A percentile compares a stretch with the other conserved stretches of the same genome.
These are phyloP conservation scores for Larix sibirica DNA, from an alignment of 83 land plant species.

Conservation along the genomic window DNA sequence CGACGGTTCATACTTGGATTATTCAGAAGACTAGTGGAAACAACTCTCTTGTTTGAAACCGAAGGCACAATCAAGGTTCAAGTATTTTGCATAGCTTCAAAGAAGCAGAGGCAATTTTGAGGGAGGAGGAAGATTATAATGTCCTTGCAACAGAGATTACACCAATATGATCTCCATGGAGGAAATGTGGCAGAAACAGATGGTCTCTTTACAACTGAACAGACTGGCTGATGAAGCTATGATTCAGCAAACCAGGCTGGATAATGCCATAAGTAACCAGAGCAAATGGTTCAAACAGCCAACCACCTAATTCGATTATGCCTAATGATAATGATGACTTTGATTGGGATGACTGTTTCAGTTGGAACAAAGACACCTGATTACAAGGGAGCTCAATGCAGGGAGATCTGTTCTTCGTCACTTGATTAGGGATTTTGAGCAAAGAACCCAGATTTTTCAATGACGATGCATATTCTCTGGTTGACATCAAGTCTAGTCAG, in stretches of 20 bases:
- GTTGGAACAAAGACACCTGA: constrained; percentile 55
- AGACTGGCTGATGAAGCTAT: constrained; percentile 40
- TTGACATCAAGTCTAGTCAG: constrained; percentile 92
- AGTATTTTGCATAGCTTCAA: constrained; percentile 61
- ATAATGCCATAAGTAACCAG: constrained; percentile 18
- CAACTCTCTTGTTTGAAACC: not conserved
- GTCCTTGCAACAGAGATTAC: constrained; percentile 53
- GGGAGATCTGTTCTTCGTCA: constrained; percentile 77
- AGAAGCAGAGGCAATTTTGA: constrained; percentile 71
- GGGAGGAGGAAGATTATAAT: constrained; percentile 90
- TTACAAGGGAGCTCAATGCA: constrained; percentile 54
- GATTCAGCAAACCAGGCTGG: constrained; percentile 15
- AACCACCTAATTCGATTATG: constrained; percentile 23
- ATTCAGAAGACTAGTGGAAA: no score
- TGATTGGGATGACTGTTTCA: constrained; percentile 57
- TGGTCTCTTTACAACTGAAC: constrained; percentile 81
- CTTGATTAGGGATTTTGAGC: constrained; percentile 84
- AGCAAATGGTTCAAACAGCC: constrained; percentile 12
- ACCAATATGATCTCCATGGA: constrained; percentile 86
- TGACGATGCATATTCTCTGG: constrained; percentile 90
- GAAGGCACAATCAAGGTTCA: constrained; percentile 34
- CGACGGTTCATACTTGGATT: no score
- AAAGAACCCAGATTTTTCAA: constrained; percentile 79
- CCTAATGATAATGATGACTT: constrained; percentile 40
- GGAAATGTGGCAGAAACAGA: constrained; percentile 92